Evolutionary conservation across 441 rosid species (phyloP).

Genomic region (Pelargonium cotyledonis): DNA sequence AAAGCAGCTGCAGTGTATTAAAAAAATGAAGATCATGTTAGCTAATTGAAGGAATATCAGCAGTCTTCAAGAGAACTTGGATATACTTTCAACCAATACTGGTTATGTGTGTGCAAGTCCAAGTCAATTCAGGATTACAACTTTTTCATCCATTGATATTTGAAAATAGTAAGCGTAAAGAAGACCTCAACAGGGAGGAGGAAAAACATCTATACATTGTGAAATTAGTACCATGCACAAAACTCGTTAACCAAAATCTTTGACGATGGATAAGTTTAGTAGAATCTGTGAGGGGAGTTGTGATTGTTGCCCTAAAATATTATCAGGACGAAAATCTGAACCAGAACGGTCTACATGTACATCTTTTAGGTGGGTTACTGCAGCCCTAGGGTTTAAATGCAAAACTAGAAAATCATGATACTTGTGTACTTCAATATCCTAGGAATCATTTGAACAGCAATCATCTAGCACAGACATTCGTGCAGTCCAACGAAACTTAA

Average conservation of each 20-base stretch:
- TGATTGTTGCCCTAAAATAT: too few species aligned
- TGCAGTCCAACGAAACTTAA: too few species aligned
- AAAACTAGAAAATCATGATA: not conserved
- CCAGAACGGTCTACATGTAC: not conserved
- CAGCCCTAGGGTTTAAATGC: not conserved
- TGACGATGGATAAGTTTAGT: not conserved
- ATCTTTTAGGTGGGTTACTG: not conserved
- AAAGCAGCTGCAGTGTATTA: too few species aligned
- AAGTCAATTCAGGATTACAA: not conserved
- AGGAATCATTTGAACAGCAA: too few species aligned
- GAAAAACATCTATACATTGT: not conserved
- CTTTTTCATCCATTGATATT: not conserved
- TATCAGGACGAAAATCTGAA: not conserved
- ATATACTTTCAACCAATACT: not conserved
- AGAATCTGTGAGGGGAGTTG: not conserved
- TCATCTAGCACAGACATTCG: not conserved
- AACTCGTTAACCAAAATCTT: not conserved
- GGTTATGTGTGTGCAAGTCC: not conserved
- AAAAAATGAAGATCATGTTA: not conserved
- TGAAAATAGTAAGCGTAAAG: not conserved
- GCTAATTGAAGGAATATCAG: not conserved
- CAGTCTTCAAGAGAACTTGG: not conserved
- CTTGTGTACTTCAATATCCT: too few species aligned
- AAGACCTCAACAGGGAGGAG: not conserved
- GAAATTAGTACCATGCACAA: not conserved